Evolutionary conservation across 495 filamentous ascomycete genomes (phyloP).

Genomic region (Cercophora sp.): DNA sequence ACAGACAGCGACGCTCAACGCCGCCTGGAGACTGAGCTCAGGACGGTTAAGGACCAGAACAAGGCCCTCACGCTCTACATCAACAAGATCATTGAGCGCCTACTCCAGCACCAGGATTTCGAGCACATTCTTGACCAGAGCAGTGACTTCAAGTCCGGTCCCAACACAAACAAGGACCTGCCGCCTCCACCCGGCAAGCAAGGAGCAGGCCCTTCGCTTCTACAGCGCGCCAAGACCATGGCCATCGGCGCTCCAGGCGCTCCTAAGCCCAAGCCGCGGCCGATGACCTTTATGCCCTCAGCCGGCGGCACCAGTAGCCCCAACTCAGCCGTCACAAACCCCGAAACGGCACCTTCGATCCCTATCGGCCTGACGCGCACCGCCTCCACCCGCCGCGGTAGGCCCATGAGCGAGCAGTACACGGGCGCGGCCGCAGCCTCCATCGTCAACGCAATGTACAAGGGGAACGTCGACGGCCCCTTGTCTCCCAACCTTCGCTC

Average conservation of each 20-base stretch:
- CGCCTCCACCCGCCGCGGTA: conserved; percentile 51
- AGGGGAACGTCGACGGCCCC: conserved; percentile 51
- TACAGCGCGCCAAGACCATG: conserved; percentile 80
- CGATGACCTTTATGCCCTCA: conserved; percentile 58
- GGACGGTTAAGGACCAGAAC: conserved; percentile 85
- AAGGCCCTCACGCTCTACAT: conserved; percentile 96
- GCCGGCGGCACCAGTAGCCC: conserved; percentile 17
- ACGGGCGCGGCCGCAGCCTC: conserved; percentile 63
- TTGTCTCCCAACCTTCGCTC: conserved; percentile 53
- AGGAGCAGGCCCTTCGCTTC: conserved; percentile 52
- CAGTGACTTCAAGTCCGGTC: conserved; percentile 47
- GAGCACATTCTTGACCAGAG: conserved; percentile 85
- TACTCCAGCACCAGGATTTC: conserved; percentile 90
- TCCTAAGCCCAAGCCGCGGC: conserved; percentile 44
- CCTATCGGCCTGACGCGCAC: conserved; percentile 63
- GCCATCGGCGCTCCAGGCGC: conserved; percentile 36
- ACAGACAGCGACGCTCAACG: conserved; percentile 56
- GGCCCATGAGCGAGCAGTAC: conserved; percentile 69
- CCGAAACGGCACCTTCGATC: conserved; percentile 78
- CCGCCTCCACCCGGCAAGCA: conserved; percentile 67
- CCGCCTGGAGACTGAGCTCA: conserved; percentile 74
- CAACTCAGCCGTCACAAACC: conserved; percentile 52
- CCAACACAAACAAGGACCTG: conserved; percentile 75
- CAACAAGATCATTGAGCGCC: conserved; percentile 93
- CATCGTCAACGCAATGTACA: conserved; percentile 82